These are phyloP conservation scores for Trichosporon inkin DNA, from an alignment of 1,284 basidiomycete species.

Conservation along the genomic window DNA sequence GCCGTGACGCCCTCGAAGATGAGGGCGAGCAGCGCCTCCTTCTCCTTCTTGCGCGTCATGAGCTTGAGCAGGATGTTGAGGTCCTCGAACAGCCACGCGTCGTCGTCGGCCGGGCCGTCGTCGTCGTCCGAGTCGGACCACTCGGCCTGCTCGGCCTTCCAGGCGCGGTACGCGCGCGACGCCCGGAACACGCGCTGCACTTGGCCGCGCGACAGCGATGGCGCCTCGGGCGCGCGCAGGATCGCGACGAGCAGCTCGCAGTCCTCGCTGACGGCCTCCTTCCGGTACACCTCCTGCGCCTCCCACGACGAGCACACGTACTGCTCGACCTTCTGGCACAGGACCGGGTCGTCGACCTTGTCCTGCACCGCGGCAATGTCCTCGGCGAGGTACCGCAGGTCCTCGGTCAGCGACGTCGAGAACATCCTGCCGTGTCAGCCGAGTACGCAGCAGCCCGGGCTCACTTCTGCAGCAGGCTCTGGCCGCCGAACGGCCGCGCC, in stretches of 20 bases:
- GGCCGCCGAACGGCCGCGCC: constrained; percentile 94
- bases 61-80: constrained; percentile 71
- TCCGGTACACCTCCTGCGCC: constrained; percentile 75
- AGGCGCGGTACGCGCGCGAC: constrained; percentile 69
- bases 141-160: constrained; percentile 61
- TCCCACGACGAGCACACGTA: constrained; percentile 84
- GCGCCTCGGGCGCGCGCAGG: constrained; percentile 73
- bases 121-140: constrained; percentile 83
- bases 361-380: constrained; percentile 80
- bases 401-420: constrained; percentile 82
- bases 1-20: constrained; percentile 97
- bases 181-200: constrained; percentile 72
- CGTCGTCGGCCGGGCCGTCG: constrained; percentile 83
- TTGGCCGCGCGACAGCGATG: constrained; percentile 66
- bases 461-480: constrained; percentile 69
- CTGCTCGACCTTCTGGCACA: constrained; percentile 81
- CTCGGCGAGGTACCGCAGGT: constrained; percentile 74
- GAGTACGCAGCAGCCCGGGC: background rate
- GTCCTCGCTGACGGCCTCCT: constrained; percentile 70
- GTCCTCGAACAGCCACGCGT: constrained; percentile 93
- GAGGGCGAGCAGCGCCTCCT: constrained; percentile 86
- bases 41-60: constrained; percentile 74
- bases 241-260: constrained; percentile 77
- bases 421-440: constrained; percentile 68
- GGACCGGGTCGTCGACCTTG: constrained; percentile 79